phyloP scores from a whole-genome alignment of 1,284 basidiomycete genomes.

The Rhodotorula sp. region DNA sequence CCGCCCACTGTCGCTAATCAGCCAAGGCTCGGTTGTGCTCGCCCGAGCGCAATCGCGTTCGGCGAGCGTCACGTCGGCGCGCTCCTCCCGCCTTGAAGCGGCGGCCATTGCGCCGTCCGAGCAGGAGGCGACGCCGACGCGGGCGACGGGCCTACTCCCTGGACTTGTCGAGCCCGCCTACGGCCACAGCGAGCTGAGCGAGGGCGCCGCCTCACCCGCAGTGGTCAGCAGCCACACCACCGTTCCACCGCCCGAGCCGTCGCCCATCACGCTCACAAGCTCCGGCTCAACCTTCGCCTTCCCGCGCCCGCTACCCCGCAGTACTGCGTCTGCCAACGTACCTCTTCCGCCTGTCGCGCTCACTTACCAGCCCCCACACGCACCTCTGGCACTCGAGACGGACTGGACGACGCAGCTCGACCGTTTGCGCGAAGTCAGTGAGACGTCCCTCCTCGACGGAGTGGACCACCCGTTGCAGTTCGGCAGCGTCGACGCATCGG shows the following conservation, averaged over 20 bases:
- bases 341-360: background rate
- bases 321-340: no score
- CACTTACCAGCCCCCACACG: background rate
- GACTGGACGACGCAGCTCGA: conserved; percentile 31
- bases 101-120: background rate
- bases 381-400: background rate
- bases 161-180: no score
- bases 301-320: background rate
- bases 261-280: background rate
- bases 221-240: background rate
- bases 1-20: conserved; percentile 15
- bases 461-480: conserved; percentile 11
- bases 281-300: background rate
- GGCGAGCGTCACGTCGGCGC: background rate
- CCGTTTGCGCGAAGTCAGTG: conserved; percentile 10
- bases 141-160: background rate
- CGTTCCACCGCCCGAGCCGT: background rate
- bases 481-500: conserved; percentile 1
- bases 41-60: background rate
- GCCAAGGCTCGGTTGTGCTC: background rate
- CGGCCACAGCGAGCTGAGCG: background rate
- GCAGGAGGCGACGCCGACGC: background rate
- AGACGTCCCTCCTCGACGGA: conserved; percentile 8
- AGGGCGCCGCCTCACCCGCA: background rate
- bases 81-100: background rate